A percentile compares a stretch with the other conserved stretches of the same genome.
Evolutionary conservation across 306 rosid species (phyloP).

Genomic region (Corylus heterophylla): DNA sequence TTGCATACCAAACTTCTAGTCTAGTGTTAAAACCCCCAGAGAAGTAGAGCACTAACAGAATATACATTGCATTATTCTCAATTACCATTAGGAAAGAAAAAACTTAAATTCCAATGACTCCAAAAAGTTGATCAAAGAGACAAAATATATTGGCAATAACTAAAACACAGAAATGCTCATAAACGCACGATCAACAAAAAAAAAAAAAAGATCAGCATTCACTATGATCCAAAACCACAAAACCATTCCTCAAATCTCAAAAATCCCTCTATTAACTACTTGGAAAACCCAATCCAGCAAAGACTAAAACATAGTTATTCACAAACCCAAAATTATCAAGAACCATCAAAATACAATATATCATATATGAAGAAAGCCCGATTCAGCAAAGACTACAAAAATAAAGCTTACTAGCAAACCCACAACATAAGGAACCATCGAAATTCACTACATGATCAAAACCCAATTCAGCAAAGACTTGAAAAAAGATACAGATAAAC

Average conservation of each 20-base stretch:
- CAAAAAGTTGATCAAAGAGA: neutral
- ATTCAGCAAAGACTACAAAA: neutral
- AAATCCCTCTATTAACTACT: neutral
- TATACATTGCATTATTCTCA: neutral
- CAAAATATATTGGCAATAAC: neutral
- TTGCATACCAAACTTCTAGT: neutral
- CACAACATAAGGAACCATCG: neutral
- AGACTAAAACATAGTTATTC: neutral
- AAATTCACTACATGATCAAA: neutral
- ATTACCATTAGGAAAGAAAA: conserved; percentile 9
- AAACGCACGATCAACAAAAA: neutral
- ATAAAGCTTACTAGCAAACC: neutral
- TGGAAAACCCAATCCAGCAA: neutral
- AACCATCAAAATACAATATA: neutral
- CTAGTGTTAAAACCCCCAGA: conserved; percentile 9
- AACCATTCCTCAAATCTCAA: neutral
- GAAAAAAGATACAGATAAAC: neutral
- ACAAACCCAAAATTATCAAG: neutral
- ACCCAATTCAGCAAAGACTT: conserved; percentile 10
- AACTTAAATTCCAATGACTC: neutral
- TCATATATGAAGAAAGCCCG: neutral
- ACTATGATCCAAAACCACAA: neutral
- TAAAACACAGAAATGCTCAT: neutral
- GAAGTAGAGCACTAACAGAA: neutral
- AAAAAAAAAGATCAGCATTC: neutral